Evolutionary conservation across 164 flowering plant genomes (phyloP).

Genomic region (Vitis cinerea): DNA sequence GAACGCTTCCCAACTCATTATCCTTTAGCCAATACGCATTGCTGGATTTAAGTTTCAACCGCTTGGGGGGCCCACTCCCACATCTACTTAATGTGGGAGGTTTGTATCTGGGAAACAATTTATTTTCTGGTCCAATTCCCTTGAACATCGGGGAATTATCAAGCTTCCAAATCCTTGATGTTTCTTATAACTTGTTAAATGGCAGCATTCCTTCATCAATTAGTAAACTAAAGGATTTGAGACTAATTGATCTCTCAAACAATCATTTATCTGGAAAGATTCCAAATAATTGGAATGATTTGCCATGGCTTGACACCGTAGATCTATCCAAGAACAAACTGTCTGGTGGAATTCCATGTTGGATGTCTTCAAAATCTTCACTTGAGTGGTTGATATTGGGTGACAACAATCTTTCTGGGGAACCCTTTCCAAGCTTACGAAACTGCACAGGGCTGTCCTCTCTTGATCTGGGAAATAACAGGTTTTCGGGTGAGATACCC

Average conservation of each 20-base stretch:
- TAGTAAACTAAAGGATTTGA: background rate
- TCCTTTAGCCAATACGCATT: background rate
- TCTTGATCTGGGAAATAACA: too few relatives aligned
- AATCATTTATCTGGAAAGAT: too few relatives aligned
- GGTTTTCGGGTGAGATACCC: too few relatives aligned
- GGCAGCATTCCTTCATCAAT: slow-evolving; percentile 28
- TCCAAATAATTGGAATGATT: too few relatives aligned
- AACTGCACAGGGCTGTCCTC: too few relatives aligned
- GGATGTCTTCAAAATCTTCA: too few relatives aligned
- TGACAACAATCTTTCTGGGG: too few relatives aligned
- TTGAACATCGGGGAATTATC: slow-evolving; percentile 7
- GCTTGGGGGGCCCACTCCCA: slow-evolving; percentile 19
- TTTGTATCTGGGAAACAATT: slow-evolving; percentile 12
- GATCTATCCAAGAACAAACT: too few relatives aligned
- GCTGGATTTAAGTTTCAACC: slow-evolving; percentile 22
- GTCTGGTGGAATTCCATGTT: too few relatives aligned
- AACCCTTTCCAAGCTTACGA: too few relatives aligned
- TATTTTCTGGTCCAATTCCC: slow-evolving; percentile 21
- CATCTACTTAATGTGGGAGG: background rate
- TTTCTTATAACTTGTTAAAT: slow-evolving; percentile 19
- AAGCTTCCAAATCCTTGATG: background rate
- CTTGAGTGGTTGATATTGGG: too few relatives aligned
- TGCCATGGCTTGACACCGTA: too few relatives aligned
- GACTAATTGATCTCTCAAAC: slow-evolving; percentile 10
- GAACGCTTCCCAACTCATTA: slow-evolving; percentile 13